Evolutionary conservation across 192 early-diverging fungal genomes (phyloP).

Genomic region (Umbelopsis isabellina): DNA sequence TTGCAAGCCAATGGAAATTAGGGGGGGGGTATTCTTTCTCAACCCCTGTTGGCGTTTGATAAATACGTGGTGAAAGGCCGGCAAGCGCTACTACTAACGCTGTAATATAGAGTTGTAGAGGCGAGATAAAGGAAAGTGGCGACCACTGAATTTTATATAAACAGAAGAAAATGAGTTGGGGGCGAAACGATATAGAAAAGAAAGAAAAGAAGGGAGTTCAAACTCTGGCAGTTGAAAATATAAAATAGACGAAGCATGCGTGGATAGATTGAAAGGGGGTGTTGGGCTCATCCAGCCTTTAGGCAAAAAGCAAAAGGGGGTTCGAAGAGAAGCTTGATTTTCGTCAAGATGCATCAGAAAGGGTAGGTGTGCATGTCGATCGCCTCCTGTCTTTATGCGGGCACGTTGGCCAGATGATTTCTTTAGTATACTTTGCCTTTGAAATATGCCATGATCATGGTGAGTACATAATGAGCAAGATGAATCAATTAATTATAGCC

Average conservation of each 20-base stretch:
- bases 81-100: too few relatives aligned
- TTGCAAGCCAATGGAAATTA: not conserved
- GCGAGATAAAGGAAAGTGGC: not conserved
- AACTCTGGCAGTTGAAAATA: not conserved
- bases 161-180: not conserved
- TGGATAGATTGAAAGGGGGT: too few relatives aligned
- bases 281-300: not conserved
- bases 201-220: conserved; percentile 1
- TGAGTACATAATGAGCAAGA: too few relatives aligned
- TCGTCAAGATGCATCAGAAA: conserved; percentile 20
- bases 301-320: not conserved
- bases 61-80: too few relatives aligned
- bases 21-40: too few relatives aligned
- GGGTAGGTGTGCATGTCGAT: conserved; percentile 18
- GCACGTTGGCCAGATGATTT: not conserved
- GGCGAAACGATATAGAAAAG: not conserved
- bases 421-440: too few relatives aligned
- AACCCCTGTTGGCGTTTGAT: too few relatives aligned
- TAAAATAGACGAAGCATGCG: not conserved
- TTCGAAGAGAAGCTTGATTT: not conserved
- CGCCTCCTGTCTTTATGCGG: conserved; percentile 5
- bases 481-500: too few relatives aligned
- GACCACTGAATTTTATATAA: not conserved
- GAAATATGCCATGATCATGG: too few relatives aligned
- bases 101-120: not conserved